A percentile compares a stretch with the other conserved stretches of the same genome.
Conservation (phyloP, 139 green algal species). For the Tetradesmus lagerheimii region DNA sequence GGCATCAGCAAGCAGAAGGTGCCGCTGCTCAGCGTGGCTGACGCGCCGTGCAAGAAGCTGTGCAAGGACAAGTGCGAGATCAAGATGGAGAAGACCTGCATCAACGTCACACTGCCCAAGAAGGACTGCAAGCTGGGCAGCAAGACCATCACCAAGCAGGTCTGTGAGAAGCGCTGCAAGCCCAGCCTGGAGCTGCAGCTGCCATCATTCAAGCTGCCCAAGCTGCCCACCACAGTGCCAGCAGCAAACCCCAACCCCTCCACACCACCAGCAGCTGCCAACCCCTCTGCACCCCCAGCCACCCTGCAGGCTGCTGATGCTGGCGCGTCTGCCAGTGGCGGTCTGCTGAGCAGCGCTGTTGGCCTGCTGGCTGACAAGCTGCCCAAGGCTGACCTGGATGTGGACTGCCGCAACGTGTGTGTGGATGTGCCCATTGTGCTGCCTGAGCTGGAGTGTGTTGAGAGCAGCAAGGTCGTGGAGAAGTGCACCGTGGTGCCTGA, state of each 20-base stretch:
- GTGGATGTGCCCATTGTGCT: neutral
- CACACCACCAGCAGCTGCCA: neutral
- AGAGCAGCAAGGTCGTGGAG: neutral
- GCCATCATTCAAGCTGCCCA: neutral
- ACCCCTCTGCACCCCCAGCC: too few species aligned
- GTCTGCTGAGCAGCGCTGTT: neutral
- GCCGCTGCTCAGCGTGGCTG: neutral
- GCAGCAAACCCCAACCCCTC: neutral
- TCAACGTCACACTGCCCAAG: neutral
- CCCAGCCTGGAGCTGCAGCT: neutral
- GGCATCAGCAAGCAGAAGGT: neutral
- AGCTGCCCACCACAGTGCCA: neutral
- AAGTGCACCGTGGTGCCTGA: neutral
- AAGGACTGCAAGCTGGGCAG: neutral
- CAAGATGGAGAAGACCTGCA: neutral
- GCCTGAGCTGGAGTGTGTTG: neutral
- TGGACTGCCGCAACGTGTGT: constrained; percentile 14
- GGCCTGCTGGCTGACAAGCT: neutral
- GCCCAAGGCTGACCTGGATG: neutral
- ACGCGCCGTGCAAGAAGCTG: constrained; percentile 17
- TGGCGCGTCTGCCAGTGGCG: neutral
- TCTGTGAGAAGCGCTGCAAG: neutral
- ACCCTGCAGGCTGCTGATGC: neutral
- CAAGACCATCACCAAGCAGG: neutral
- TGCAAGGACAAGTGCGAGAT: constrained; percentile 25